Evolutionary conservation across 2,329 filamentous ascomycete species (phyloP).

Genomic region (Aotearoamyces nothofagi): DNA sequence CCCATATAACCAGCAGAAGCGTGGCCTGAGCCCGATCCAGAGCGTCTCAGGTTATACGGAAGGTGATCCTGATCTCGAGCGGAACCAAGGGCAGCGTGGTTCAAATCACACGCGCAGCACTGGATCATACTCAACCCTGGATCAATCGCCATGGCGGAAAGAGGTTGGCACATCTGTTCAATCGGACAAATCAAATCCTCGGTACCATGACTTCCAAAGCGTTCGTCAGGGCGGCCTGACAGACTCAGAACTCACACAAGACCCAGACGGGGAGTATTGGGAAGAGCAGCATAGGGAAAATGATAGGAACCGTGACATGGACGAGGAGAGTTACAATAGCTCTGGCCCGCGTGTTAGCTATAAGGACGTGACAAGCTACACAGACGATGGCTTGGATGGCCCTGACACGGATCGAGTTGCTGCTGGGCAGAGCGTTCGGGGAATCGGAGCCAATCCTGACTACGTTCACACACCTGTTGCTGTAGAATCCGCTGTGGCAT

Average conservation of each 20-base stretch:
- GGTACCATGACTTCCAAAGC: constrained; percentile 18
- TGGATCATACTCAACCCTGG: constrained; percentile 47
- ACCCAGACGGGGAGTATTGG: constrained; percentile 16
- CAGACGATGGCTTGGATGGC: constrained; percentile 38
- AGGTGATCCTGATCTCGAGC: not conserved
- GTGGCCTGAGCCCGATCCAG: constrained; percentile 75
- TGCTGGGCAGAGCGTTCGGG: constrained; percentile 55
- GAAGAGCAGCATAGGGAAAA: constrained; percentile 20
- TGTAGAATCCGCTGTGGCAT: constrained; percentile 83
- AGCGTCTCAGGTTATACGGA: constrained; percentile 69
- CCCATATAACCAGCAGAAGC: constrained; percentile 53
- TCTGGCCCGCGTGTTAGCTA: constrained; percentile 39
- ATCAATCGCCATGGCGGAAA: constrained; percentile 34
- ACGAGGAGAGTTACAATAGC: constrained; percentile 44
- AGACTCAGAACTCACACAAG: constrained; percentile 30
- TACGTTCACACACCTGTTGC: constrained; percentile 58
- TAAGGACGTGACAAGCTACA: constrained; percentile 35
- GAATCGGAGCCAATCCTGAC: constrained; percentile 57
- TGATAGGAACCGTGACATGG: constrained; percentile 28
- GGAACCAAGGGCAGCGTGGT: constrained; percentile 36
- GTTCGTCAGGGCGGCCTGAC: constrained; percentile 19
- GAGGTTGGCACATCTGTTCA: constrained; percentile 40
- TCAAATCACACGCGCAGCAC: constrained; percentile 35
- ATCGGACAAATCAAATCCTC: constrained; percentile 14
- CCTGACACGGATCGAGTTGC: constrained; percentile 41